A percentile compares a stretch with the other conserved stretches of the same genome.
phyloP scores from a whole-genome alignment of 2,329 filamentous ascomycete genomes.

The Alternaria alternata region DNA sequence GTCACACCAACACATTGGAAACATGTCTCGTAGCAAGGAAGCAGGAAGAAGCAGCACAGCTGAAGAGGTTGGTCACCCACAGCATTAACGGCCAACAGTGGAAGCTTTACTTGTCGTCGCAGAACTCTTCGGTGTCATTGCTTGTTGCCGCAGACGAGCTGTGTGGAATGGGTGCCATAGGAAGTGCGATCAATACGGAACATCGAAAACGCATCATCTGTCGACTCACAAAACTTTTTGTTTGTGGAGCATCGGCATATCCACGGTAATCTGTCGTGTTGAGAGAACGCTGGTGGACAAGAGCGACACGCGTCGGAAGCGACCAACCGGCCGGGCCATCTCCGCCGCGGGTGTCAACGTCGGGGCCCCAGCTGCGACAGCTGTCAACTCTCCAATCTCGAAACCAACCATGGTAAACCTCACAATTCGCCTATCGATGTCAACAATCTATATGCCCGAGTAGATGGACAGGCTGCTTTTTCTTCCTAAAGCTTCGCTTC shows the following conservation, averaged over 20 bases:
- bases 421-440: background rate
- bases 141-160: background rate
- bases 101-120: background rate
- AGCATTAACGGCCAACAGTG: background rate
- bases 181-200: background rate
- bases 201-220: background rate
- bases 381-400: slow-evolving; percentile 6
- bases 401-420: background rate
- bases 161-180: background rate
- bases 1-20: background rate
- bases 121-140: background rate
- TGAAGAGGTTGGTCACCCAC: background rate
- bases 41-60: background rate
- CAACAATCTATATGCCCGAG: background rate
- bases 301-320: background rate
- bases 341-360: background rate
- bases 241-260: background rate
- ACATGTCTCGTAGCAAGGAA: background rate
- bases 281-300: background rate
- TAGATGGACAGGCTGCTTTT: slow-evolving; percentile 1
- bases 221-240: background rate
- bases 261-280: background rate
- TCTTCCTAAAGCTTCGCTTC: background rate
- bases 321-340: slow-evolving; percentile 6
- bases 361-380: slow-evolving; percentile 6